A percentile compares a stretch with the other conserved stretches of the same genome.
phyloP scores from a whole-genome alignment of 73 alveolate genomes.

The Tetrahymena thermophila region DNA sequence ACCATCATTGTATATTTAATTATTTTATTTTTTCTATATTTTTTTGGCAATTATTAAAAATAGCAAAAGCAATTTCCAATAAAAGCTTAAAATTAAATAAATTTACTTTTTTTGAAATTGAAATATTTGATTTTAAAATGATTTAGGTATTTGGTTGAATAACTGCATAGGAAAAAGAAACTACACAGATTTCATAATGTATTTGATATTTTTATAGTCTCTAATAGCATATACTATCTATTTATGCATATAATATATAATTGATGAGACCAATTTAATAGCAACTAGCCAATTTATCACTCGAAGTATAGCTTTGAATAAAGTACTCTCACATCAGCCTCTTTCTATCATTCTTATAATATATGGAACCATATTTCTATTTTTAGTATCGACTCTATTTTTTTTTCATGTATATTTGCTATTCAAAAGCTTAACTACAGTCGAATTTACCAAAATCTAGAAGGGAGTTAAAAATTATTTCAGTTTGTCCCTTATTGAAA shows the following conservation, averaged over 20 bases:
- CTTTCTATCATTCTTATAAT: neutral
- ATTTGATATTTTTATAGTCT: neutral
- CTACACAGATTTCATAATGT: conserved; percentile 7
- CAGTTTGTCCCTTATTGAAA: neutral
- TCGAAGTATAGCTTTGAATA: neutral
- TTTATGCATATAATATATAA: neutral
- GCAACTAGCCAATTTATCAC: neutral
- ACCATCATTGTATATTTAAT: conserved; percentile 22
- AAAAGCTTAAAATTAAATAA: neutral
- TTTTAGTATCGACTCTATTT: neutral
- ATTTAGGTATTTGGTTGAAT: conserved; percentile 21
- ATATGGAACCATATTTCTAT: neutral
- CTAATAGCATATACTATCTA: neutral
- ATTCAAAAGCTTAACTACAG: conserved; percentile 6
- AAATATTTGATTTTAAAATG: neutral
- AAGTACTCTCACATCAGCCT: neutral
- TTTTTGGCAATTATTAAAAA: neutral
- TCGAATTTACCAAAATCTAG: neutral
- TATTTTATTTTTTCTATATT: neutral
- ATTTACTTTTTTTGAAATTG: neutral
- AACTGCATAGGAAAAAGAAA: conserved; percentile 34
- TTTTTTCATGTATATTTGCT: conserved; percentile 8
- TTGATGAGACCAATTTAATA: neutral
- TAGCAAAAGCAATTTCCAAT: neutral
- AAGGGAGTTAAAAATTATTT: neutral